Conservation (phyloP, 352 stramenopile genomes). For the Pythium pectinolyticum region DNA sequence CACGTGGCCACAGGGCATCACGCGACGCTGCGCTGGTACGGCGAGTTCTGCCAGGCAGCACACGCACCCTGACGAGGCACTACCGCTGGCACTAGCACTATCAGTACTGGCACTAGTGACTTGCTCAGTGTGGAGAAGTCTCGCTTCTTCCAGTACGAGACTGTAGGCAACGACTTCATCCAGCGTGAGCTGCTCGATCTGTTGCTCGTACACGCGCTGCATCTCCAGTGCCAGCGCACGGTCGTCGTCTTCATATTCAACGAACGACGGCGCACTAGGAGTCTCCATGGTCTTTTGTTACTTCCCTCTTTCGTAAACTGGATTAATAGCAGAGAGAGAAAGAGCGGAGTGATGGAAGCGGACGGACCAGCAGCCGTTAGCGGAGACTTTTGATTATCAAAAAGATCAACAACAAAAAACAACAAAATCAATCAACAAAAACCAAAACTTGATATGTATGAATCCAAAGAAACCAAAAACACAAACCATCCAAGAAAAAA, state of each 20-base stretch:
- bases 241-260: background rate
- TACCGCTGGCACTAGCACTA: slow-evolving; percentile 25
- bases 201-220: slow-evolving; percentile 41
- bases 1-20: slow-evolving; percentile 55
- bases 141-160: slow-evolving; percentile 42
- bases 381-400: no score
- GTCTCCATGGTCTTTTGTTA: background rate
- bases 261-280: background rate
- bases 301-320: no score
- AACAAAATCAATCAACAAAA: no score
- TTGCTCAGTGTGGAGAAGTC: slow-evolving; percentile 31
- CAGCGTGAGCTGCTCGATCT: slow-evolving; percentile 33
- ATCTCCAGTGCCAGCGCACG: slow-evolving; percentile 30
- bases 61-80: slow-evolving; percentile 40
- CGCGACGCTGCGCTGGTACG: slow-evolving; percentile 23
- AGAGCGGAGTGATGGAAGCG: background rate
- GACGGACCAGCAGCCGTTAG: no score
- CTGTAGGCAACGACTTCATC: slow-evolving; percentile 50
- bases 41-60: slow-evolving; percentile 35
- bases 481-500: background rate
- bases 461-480: no score
- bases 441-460: no score
- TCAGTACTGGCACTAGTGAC: no score
- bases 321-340: background rate
- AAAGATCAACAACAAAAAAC: no score